Evolutionary conservation across 2,329 filamentous ascomycete species (phyloP).

Genomic region (Aspergillus chevalieri): DNA sequence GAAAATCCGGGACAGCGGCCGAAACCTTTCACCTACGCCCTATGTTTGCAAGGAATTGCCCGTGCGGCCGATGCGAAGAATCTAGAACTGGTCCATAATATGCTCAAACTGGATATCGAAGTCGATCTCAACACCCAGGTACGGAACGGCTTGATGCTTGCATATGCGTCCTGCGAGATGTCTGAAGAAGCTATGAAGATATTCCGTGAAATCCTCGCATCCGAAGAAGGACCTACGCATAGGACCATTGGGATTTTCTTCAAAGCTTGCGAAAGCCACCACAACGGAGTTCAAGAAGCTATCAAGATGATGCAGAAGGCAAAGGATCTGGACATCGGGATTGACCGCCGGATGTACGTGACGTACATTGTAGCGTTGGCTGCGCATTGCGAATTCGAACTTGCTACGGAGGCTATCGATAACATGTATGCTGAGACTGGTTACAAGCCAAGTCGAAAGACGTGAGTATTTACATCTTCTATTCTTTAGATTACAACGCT

Average conservation of each 20-base stretch:
- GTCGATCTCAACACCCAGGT: conserved; percentile 70
- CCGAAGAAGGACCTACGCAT: conserved; percentile 79
- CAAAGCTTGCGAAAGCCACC: conserved; percentile 62
- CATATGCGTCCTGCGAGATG: conserved; percentile 65
- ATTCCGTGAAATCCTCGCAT: conserved; percentile 78
- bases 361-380: conserved; percentile 73
- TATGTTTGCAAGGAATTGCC: conserved; percentile 70
- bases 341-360: conserved; percentile 66
- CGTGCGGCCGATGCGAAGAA: conserved; percentile 55
- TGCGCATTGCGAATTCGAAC: conserved; percentile 63
- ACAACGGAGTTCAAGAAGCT: conserved; percentile 37
- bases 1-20: conserved; percentile 59
- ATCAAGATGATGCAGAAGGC: conserved; percentile 53
- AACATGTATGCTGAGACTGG: conserved; percentile 63
- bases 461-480: conserved; percentile 48
- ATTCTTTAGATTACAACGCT: conserved; percentile 5
- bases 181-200: conserved; percentile 65
- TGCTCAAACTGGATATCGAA: conserved; percentile 85
- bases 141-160: conserved; percentile 80
- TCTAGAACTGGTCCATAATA: conserved; percentile 75
- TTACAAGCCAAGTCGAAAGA: conserved; percentile 59
- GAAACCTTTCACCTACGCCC: conserved; percentile 66
- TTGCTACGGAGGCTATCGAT: conserved; percentile 60
- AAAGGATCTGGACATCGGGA: conserved; percentile 67
- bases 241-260: conserved; percentile 75